Conservation (phyloP, 768 basidiomycete genomes). For the Leccinum olivaceopallidum region DNA sequence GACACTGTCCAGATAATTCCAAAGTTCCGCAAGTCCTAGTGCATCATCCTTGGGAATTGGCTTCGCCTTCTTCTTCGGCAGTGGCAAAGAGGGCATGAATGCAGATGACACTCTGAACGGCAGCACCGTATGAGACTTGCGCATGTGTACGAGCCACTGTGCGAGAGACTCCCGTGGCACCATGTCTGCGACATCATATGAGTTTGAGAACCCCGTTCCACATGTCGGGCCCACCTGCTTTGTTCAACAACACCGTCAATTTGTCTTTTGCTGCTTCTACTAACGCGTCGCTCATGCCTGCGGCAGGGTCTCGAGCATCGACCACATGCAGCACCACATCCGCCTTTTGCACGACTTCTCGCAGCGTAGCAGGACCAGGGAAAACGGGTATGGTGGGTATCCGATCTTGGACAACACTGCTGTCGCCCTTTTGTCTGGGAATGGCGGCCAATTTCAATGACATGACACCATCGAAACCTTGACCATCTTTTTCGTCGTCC, state of each 20-base stretch:
- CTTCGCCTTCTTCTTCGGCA: slow-evolving; percentile 47
- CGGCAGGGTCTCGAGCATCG: slow-evolving; percentile 80
- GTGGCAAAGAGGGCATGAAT: slow-evolving; percentile 50
- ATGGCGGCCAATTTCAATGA: slow-evolving; percentile 17
- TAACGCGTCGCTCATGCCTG: slow-evolving; percentile 70
- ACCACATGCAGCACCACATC: slow-evolving; percentile 81
- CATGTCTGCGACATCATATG: slow-evolving; percentile 50
- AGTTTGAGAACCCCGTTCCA: neutral
- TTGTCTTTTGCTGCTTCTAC: slow-evolving; percentile 42
- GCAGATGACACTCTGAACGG: slow-evolving; percentile 74
- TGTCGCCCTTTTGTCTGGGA: slow-evolving; percentile 1
- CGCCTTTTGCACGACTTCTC: slow-evolving; percentile 63
- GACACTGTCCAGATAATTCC: slow-evolving; percentile 47
- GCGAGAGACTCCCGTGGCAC: slow-evolving; percentile 76
- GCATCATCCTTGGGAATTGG: slow-evolving; percentile 52
- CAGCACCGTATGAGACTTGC: slow-evolving; percentile 59
- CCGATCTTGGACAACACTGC: neutral
- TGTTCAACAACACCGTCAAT: slow-evolving; percentile 76
- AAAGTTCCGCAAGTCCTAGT: slow-evolving; percentile 55
- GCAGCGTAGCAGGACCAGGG: slow-evolving; percentile 31
- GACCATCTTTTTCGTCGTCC: slow-evolving; percentile 31
- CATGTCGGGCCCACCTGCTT: slow-evolving; percentile 64
- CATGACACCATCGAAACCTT: slow-evolving; percentile 41
- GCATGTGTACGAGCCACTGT: slow-evolving; percentile 66
- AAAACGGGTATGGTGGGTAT: slow-evolving; percentile 23